Percentiles rank a stretch among this genome's conserved stretches.
Evolutionary conservation across 257 asterid genomes (phyloP).

Genomic region (Striga asiatica): DNA sequence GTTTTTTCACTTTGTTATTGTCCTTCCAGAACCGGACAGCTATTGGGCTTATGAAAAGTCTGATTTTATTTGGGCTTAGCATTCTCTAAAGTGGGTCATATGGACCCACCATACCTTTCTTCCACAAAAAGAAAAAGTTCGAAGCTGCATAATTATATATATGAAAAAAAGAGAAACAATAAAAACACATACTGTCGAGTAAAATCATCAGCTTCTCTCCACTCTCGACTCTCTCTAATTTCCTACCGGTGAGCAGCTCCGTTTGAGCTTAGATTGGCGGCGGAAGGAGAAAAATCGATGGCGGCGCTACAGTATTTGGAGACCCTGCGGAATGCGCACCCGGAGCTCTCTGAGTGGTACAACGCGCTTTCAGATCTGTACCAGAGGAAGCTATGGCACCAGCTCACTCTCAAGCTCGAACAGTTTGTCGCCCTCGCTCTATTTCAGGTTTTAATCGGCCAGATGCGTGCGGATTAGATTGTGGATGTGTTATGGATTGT

Average conservation of each 20-base stretch:
- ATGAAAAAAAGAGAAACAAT: not conserved
- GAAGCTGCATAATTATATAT: not conserved
- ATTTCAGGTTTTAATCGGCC: conserved; percentile 50
- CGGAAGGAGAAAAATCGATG: conserved; percentile 32
- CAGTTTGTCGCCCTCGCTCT: conserved; percentile 82
- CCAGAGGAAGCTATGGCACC: conserved; percentile 97
- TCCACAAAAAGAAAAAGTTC: conserved; percentile 26
- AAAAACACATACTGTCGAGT: conserved; percentile 7
- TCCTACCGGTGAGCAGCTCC: conserved; percentile 8
- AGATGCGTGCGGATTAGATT: not conserved
- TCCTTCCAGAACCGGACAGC: not conserved
- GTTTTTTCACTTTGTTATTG: too few species aligned
- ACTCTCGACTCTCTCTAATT: conserved; percentile 11
- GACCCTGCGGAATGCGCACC: conserved; percentile 52
- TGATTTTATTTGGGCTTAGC: conserved; percentile 5
- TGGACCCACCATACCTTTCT: conserved; percentile 24
- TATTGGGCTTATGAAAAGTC: not conserved
- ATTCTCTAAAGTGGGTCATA: not conserved
- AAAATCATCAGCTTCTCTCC: conserved; percentile 9
- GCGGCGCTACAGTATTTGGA: conserved; percentile 83
- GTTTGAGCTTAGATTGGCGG: conserved; percentile 11
- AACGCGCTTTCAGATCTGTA: conserved; percentile 83
- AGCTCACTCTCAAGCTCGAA: conserved; percentile 92
- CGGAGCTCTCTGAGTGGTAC: conserved; percentile 93
- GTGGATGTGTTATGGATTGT: not conserved